phyloP scores from a whole-genome alignment of 148 eudicot genomes.

The Spergularia bocconei region DNA sequence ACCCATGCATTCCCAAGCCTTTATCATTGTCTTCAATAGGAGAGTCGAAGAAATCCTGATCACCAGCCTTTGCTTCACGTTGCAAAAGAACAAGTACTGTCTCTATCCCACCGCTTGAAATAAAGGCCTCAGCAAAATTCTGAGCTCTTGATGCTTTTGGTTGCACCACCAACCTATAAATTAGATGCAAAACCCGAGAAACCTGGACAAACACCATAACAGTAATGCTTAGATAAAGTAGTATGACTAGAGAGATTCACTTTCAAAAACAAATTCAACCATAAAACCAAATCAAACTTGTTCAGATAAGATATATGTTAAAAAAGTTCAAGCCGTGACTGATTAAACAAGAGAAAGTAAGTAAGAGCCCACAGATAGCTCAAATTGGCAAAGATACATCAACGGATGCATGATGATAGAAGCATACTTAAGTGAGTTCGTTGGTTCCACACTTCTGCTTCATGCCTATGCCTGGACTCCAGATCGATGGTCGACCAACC shows the following conservation, averaged over 20 bases:
- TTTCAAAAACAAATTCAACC: background rate
- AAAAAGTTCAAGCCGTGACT: too few species aligned
- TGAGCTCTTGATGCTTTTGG: constrained; percentile 89
- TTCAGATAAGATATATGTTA: too few species aligned
- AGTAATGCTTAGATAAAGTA: constrained; percentile 9
- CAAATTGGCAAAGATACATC: too few species aligned
- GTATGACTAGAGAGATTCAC: constrained; percentile 1
- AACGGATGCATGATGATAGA: too few species aligned
- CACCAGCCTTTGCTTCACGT: constrained; percentile 85
- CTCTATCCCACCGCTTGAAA: constrained; percentile 94
- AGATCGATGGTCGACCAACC: background rate
- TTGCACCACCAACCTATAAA: constrained; percentile 91
- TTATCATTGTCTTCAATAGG: constrained; percentile 36
- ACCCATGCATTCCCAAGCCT: constrained; percentile 26
- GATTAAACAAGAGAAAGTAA: too few species aligned
- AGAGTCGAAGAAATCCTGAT: constrained; percentile 43
- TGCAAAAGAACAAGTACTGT: constrained; percentile 95
- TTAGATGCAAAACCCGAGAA: constrained; percentile 86
- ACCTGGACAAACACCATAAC: constrained; percentile 56
- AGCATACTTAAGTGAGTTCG: too few species aligned
- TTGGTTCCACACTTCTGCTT: too few species aligned
- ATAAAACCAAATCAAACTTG: too few species aligned
- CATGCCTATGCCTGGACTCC: background rate
- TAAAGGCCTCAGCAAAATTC: constrained; percentile 85
- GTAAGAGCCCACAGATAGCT: too few species aligned